Percentiles rank a stretch among this genome's conserved stretches.
These are phyloP conservation scores for Eucalyptus curtisii DNA, from an alignment of 345 rosid species.

Conservation along the genomic window DNA sequence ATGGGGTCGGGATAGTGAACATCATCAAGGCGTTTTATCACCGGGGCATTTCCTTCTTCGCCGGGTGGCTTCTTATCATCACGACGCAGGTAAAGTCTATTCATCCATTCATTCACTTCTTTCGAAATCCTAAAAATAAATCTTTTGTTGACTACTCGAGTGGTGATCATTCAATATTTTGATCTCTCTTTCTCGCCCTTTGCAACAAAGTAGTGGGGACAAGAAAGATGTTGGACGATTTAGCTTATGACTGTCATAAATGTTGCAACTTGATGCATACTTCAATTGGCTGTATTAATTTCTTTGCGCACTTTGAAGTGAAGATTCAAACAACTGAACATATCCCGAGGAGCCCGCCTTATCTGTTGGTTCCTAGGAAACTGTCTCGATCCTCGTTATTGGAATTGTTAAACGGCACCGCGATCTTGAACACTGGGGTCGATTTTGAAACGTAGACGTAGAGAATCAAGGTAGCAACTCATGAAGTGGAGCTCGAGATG, in stretches of 20 bases:
- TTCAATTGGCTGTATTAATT: too few species aligned
- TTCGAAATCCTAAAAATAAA: background rate
- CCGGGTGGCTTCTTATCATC: conserved; percentile 76
- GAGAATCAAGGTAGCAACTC: background rate
- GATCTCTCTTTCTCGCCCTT: background rate
- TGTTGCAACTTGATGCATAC: background rate
- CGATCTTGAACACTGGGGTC: background rate
- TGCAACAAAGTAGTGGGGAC: background rate
- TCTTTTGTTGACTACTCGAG: background rate
- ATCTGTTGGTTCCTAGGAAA: background rate
- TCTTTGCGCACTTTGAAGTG: background rate
- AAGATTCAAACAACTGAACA: background rate
- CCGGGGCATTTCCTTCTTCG: conserved; percentile 52
- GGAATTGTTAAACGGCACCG: background rate
- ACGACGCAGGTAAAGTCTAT: conserved; percentile 51
- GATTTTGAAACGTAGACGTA: background rate
- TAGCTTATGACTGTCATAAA: background rate
- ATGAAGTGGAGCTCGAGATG: background rate
- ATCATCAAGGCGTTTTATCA: conserved; percentile 72
- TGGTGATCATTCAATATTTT: background rate
- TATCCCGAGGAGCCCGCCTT: background rate
- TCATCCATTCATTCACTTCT: background rate
- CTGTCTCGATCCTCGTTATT: background rate
- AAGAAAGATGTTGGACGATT: background rate
- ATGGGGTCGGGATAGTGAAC: conserved; percentile 58